Conservation (phyloP, 495 filamentous ascomycete genomes). For the Trichoderma reesei region DNA sequence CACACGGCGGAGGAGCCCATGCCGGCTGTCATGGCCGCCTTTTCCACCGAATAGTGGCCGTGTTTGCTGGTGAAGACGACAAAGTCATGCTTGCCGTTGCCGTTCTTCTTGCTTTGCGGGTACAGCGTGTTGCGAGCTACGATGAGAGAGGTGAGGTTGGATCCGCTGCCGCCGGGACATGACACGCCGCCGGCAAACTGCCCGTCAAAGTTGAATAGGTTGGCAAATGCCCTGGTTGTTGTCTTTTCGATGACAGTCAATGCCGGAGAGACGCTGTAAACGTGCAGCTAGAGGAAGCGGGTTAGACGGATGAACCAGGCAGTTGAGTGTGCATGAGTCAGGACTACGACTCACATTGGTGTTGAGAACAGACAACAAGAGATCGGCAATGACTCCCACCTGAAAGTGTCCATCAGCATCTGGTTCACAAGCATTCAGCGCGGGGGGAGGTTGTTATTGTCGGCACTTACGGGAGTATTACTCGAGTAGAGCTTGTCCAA, state of each 20-base stretch:
- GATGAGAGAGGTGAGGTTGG: constrained; percentile 79
- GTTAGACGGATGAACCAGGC: constrained; percentile 13
- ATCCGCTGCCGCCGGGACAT: constrained; percentile 77
- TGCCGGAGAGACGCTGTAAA: constrained; percentile 84
- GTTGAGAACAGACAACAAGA: constrained; percentile 74
- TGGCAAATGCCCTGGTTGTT: constrained; percentile 57
- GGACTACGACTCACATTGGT: constrained; percentile 55
- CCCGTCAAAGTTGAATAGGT: constrained; percentile 64
- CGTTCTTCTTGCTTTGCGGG: constrained; percentile 61
- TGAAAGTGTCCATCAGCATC: constrained; percentile 14
- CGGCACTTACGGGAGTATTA: constrained; percentile 56
- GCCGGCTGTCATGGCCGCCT: constrained; percentile 79
- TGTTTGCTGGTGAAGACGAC: constrained; percentile 83
- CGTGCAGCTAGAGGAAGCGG: constrained; percentile 46
- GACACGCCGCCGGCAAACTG: constrained; percentile 73
- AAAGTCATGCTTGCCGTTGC: constrained; percentile 55
- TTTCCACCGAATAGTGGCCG: constrained; percentile 91
- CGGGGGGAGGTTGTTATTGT: background rate
- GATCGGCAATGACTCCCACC: constrained; percentile 71
- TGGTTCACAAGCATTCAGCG: background rate
- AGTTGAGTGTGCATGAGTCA: background rate
- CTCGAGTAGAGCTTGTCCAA: constrained; percentile 84
- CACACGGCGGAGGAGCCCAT: constrained; percentile 66
- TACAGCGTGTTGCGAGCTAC: constrained; percentile 82
- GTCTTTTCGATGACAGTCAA: constrained; percentile 77